Conservation (phyloP, 805 yeast species). For the Yarrowia alimentaria region DNA sequence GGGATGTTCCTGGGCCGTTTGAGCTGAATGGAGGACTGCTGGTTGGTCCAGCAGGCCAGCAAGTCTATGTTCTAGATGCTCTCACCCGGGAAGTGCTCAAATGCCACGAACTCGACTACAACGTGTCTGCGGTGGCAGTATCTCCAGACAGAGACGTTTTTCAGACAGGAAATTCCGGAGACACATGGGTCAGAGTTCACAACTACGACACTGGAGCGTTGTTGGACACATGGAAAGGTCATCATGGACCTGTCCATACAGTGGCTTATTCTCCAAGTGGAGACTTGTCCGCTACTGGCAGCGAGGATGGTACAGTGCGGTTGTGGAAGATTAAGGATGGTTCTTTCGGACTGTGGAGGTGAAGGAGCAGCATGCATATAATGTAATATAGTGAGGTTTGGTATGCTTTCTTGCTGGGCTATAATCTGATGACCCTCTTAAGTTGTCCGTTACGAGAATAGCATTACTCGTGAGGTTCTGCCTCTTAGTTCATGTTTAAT, state of each 20-base stretch:
- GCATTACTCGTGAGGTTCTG: no score
- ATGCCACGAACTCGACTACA: conserved; percentile 33
- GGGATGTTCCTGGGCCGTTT: conserved; percentile 8
- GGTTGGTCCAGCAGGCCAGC: conserved; percentile 34
- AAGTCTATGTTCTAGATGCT: conserved; percentile 32
- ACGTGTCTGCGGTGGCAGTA: conserved; percentile 35
- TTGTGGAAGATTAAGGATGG: conserved; percentile 70
- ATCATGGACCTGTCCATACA: conserved; percentile 92
- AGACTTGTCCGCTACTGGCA: conserved; percentile 76
- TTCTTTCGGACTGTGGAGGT: conserved; percentile 39
- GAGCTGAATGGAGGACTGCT: conserved; percentile 33
- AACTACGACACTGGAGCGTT: conserved; percentile 70
- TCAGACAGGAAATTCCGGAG: conserved; percentile 36
- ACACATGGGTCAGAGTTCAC: conserved; percentile 40
- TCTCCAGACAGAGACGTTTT: conserved; percentile 32
- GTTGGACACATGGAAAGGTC: conserved; percentile 86
- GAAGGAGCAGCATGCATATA: not conserved
- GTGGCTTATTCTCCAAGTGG: conserved; percentile 82
- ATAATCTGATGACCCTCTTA: no score
- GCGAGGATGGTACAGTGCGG: conserved; percentile 96
- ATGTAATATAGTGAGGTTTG: no score
- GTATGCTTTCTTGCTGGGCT: no score
- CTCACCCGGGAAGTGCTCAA: conserved; percentile 31
- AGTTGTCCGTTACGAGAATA: no score
- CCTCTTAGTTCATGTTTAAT: no score